Evolutionary conservation across 441 rosid genomes (phyloP).

Genomic region (Croton laevigatus): DNA sequence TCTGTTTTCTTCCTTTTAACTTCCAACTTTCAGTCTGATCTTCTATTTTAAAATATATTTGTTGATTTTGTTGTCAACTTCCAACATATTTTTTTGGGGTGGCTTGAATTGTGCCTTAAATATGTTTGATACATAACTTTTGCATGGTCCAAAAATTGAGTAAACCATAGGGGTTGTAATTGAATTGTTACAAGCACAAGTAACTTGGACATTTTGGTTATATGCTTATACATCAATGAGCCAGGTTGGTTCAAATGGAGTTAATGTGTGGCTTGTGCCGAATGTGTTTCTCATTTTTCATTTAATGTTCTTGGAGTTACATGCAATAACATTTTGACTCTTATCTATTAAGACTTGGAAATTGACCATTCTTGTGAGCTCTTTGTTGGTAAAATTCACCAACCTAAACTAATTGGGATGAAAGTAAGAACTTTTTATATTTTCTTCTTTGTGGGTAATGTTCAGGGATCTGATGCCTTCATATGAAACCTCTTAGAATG

Average conservation of each 20-base stretch:
- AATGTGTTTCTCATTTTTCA: background rate
- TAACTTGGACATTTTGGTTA: background rate
- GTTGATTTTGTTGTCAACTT: background rate
- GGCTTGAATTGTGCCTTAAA: background rate
- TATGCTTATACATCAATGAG: background rate
- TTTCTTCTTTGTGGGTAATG: background rate
- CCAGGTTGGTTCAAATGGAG: background rate
- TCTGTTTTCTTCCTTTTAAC: background rate
- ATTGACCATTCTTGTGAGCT: background rate
- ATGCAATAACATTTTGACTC: background rate
- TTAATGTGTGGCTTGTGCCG: background rate
- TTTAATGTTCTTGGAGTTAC: background rate
- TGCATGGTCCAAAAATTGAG: background rate
- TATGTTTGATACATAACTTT: background rate
- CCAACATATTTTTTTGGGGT: background rate
- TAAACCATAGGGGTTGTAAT: background rate
- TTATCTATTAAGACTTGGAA: background rate
- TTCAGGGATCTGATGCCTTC: background rate
- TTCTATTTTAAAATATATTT: background rate
- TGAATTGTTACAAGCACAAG: background rate
- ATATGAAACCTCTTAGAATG: background rate
- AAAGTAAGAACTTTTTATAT: background rate
- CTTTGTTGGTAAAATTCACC: background rate
- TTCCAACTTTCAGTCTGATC: background rate
- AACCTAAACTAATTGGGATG: background rate